These are phyloP conservation scores for Exserohilum turcica DNA, from an alignment of 2,329 filamentous ascomycete species.

Conservation along the genomic window DNA sequence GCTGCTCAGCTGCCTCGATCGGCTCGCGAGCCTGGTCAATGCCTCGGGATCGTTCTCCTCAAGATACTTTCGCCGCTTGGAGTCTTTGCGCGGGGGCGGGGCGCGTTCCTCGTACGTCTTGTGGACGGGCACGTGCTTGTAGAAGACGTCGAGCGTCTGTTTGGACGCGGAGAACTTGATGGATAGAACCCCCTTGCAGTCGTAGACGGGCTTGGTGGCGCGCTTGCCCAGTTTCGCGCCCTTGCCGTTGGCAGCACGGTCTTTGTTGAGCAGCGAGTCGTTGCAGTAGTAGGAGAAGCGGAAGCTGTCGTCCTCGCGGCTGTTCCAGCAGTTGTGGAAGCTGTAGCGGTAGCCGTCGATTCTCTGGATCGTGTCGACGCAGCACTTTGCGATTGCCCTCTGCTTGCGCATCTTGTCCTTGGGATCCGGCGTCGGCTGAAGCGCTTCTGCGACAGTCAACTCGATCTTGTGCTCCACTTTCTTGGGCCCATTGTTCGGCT, in stretches of 20 bases:
- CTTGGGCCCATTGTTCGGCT: conserved; percentile 16
- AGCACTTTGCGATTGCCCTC: conserved; percentile 53
- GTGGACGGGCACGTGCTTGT: conserved; percentile 54
- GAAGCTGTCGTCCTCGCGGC: conserved; percentile 53
- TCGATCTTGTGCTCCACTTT: conserved; percentile 32
- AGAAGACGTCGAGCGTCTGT: conserved; percentile 52
- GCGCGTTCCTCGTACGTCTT: conserved; percentile 54
- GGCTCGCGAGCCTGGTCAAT: conserved; percentile 30
- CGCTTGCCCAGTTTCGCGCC: conserved; percentile 46
- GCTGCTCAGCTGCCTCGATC: conserved; percentile 29
- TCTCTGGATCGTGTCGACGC: conserved; percentile 52
- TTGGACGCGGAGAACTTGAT: conserved; percentile 55
- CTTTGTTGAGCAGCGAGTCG: conserved; percentile 58
- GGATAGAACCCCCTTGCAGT: conserved; percentile 55
- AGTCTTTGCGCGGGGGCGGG: conserved; percentile 48
- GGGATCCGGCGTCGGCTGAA: conserved; percentile 43
- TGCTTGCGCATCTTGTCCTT: conserved; percentile 53
- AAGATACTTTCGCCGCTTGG: conserved; percentile 45
- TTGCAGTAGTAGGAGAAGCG: conserved; percentile 58
- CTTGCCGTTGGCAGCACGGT: conserved; percentile 54
- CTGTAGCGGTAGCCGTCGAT: conserved; percentile 55
- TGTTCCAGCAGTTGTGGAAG: conserved; percentile 58
- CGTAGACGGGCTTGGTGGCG: conserved; percentile 54
- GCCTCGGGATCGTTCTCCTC: conserved; percentile 45
- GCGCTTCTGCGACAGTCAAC: conserved; percentile 45